A percentile compares a stretch with the other conserved stretches of the same genome.
These are phyloP conservation scores for Centella asiatica DNA, from an alignment of 129 eudicot species.

Conservation along the genomic window DNA sequence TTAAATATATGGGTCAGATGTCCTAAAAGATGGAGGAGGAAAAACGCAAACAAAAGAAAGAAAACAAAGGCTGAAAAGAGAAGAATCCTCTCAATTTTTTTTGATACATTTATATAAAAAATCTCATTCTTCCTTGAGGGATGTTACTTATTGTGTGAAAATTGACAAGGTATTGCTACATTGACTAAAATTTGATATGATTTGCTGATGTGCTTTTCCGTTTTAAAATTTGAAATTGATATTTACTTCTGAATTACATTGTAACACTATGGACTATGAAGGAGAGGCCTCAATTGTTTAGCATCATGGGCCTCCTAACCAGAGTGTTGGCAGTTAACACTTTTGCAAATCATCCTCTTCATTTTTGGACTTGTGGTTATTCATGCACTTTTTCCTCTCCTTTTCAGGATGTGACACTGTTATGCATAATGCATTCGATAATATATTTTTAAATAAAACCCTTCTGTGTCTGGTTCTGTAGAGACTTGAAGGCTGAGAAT, in stretches of 20 bases:
- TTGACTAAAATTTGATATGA: too few species aligned
- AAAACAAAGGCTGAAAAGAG: too few species aligned
- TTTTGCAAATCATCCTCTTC: background rate
- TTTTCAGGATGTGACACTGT: background rate
- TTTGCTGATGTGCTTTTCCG: too few species aligned
- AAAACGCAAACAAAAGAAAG: background rate
- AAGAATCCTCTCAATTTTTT: too few species aligned
- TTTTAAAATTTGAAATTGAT: too few species aligned
- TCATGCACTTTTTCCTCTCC: background rate
- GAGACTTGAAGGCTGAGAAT: constrained; percentile 99
- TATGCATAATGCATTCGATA: background rate
- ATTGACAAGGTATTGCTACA: too few species aligned
- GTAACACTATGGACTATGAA: background rate
- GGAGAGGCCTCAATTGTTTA: background rate
- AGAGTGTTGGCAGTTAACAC: background rate
- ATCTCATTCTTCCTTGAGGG: too few species aligned
- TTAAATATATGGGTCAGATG: background rate
- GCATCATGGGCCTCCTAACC: background rate
- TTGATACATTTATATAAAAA: too few species aligned
- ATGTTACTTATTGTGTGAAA: too few species aligned
- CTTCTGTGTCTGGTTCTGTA: constrained; percentile 22
- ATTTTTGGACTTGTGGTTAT: too few species aligned
- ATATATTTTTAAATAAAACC: background rate
- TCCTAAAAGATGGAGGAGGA: background rate
- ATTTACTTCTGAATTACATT: too few species aligned